Base-by-base conservation (phyloP, 2,329 filamentous ascomycete genomes). In the Helotiales sp. region DNA sequence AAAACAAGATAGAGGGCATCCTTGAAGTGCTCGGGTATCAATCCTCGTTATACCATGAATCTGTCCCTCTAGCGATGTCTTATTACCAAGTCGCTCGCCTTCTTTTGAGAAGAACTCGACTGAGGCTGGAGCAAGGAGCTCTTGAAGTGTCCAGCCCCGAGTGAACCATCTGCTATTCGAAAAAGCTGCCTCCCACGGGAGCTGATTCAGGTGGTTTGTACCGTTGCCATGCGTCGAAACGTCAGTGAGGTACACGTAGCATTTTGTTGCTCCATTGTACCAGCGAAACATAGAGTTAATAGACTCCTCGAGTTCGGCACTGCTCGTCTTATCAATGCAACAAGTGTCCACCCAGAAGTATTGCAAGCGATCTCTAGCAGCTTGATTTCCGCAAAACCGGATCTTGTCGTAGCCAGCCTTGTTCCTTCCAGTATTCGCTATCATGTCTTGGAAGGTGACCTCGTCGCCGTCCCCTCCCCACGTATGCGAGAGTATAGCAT, bases 401-500 rank as follows among this genome's bases (percentile, higher is more conserved):
- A 62, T 34, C 51, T 62, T 62, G 2, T 44, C 24, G 51, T 57
- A 59, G 46, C 57, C 57, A 52, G 59, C 25, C 51, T 59, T 62
- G 1, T 49, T 48, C 33, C 5, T 54, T 8, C 57, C 53, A 17
- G 36, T 54, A 29, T 47, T 29, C 22, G 57, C 49, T 33, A 19
- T 10, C 42, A 62, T 13, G 36, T 62, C 56, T 29, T 62, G 34
- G 47, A 59, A 59, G n/a, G 60, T 62, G 25, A 57, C 57, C 54
- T 62, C 57, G 4, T 34, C 31, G n/a, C n/a, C 10, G 12, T 62
- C 56, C 13, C n/a, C 29, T 58, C 44, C 63, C 57, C 62, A 68
- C 47, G 47, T 67, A 54, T 66, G 61, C n/a, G 60, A 64, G 33
- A 66, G 63, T 33, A 65, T 68, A 5, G 63, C 63, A 60, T 66